phyloP scores from a whole-genome alignment of 148 eudicot genomes.

The Rhododendron molle region DNA sequence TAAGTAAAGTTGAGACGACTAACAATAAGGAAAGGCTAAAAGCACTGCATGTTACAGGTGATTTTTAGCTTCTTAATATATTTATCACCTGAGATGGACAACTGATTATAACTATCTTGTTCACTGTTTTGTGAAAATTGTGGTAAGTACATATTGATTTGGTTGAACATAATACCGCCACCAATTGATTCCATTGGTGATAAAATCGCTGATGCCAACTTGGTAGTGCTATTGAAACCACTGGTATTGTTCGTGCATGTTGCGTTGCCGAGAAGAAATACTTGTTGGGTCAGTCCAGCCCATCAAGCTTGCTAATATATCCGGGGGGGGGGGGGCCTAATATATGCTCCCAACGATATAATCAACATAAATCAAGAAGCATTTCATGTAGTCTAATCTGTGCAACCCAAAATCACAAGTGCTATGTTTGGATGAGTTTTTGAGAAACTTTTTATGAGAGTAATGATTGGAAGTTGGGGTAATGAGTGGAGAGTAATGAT shows the following conservation, averaged over 20 bases:
- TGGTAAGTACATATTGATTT: background rate
- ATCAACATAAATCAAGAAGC: background rate
- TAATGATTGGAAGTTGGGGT: too few species aligned
- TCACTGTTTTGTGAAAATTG: background rate
- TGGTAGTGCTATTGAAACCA: background rate
- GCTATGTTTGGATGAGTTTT: too few species aligned
- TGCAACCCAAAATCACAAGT: too few species aligned
- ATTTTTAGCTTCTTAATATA: conserved; percentile 4
- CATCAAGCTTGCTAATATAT: background rate
- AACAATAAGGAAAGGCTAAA: background rate
- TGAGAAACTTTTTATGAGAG: too few species aligned
- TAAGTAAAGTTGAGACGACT: conserved; percentile 2
- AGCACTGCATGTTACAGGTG: background rate
- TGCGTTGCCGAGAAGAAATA: background rate
- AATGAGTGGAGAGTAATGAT: too few species aligned
- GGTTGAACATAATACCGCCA: background rate
- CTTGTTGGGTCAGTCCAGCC: background rate
- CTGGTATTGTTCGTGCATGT: background rate
- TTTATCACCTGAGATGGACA: background rate
- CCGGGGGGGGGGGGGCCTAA: background rate
- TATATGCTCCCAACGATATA: background rate
- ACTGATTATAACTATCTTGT: background rate
- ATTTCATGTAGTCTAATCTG: background rate
- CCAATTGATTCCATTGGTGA: background rate
- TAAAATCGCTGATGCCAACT: background rate